A percentile compares a stretch with the other conserved stretches of the same genome.
Evolutionary conservation across 495 filamentous ascomycete genomes (phyloP).

Genomic region (Aspergillus sparsus): DNA sequence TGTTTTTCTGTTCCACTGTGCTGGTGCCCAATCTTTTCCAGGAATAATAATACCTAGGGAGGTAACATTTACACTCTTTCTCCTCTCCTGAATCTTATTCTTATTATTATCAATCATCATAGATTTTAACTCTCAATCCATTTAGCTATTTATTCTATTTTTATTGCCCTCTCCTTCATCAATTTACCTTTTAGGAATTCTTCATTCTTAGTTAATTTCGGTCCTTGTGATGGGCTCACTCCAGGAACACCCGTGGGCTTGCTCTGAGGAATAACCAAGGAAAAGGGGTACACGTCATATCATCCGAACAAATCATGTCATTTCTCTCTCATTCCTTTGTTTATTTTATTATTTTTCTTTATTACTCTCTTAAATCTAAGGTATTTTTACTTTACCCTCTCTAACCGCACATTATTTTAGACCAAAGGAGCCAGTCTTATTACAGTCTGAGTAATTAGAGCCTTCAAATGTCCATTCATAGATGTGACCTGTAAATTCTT

Average conservation of each 20-base stretch:
- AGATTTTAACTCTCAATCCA: too few species aligned
- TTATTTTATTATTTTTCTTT: not conserved
- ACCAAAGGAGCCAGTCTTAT: too few species aligned
- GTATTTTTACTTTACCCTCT: slow-evolving; percentile 1
- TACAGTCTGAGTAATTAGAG: not conserved
- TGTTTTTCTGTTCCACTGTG: slow-evolving; percentile 16
- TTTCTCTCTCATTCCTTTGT: not conserved
- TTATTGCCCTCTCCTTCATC: too few species aligned
- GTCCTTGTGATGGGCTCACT: too few species aligned
- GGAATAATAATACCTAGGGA: not conserved
- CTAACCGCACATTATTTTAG: not conserved
- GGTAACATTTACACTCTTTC: too few species aligned
- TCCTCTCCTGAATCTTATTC: too few species aligned
- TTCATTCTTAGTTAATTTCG: slow-evolving; percentile 1
- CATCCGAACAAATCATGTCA: slow-evolving; percentile 1
- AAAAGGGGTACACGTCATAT: slow-evolving; percentile 19
- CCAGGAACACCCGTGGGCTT: not conserved
- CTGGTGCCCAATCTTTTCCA: slow-evolving; percentile 29
- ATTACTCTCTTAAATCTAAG: not conserved
- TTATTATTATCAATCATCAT: too few species aligned
- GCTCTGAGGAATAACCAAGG: not conserved
- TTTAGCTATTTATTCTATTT: too few species aligned
- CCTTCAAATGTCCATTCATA: not conserved
- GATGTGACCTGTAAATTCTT: slow-evolving; percentile 2
- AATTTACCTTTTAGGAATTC: slow-evolving; percentile 3